A percentile compares a stretch with the other conserved stretches of the same genome.
phyloP scores from a whole-genome alignment of 345 rosid genomes.

The Orychophragmus violaceus region DNA sequence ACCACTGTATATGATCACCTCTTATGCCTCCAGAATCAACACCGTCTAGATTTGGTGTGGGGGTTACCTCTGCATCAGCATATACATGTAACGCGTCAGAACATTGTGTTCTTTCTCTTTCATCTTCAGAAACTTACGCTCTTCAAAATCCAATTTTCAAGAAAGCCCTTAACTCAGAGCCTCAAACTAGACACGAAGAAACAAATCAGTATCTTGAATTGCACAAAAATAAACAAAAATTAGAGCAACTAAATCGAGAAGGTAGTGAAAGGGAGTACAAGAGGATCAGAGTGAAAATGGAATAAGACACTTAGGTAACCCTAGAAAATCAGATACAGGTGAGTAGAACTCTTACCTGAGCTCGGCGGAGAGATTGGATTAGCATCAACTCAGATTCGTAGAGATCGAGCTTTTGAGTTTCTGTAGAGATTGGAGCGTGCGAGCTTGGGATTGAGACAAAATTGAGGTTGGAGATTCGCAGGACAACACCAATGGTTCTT shows the following conservation, averaged over 20 bases:
- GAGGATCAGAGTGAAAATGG: neutral
- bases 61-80: conserved; percentile 29
- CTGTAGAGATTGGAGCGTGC: conserved; percentile 40
- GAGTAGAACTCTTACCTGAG: neutral
- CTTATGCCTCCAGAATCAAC: conserved; percentile 1
- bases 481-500: conserved; percentile 44
- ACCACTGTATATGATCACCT: conserved; percentile 48
- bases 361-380: conserved; percentile 18
- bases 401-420: conserved; percentile 34
- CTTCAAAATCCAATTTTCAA: no score
- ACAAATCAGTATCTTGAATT: no score
- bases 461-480: conserved; percentile 42
- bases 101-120: conserved; percentile 45
- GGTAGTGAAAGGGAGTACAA: neutral
- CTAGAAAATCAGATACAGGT: neutral
- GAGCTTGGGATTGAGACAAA: conserved; percentile 36
- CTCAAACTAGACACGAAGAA: no score
- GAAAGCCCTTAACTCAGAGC: no score
- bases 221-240: no score
- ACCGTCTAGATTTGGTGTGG: conserved; percentile 23
- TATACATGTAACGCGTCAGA: conserved; percentile 76
- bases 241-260: no score
- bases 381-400: conserved; percentile 7
- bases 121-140: no score
- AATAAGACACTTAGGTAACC: neutral